Base-by-base conservation (phyloP, 2,329 filamentous ascomycete species). In the Hirsutella thompsonii region DNA sequence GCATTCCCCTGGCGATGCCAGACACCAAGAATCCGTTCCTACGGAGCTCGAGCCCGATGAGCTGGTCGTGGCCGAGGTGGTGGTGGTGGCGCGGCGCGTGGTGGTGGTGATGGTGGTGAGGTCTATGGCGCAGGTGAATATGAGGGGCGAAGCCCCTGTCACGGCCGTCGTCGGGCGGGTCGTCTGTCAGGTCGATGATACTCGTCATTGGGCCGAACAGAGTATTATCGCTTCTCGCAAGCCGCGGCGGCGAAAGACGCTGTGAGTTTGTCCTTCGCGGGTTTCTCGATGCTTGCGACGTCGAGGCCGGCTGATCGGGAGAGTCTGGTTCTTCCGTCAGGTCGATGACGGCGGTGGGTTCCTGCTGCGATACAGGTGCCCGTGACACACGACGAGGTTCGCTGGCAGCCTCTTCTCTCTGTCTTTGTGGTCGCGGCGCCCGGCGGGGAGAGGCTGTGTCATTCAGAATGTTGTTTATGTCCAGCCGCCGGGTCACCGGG, bases 121-220 rank as follows among this genome's bases (percentile, higher is more conserved):
- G 33, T 5, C 16, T 11, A 8, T 19, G 14, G 9, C 32, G 32
- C 32, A 34, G 32, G 16, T 16, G 32, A 18, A 3, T 5, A 16
- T n/a, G 32, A 34, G 14, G 32, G 14, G n/a, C 3, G 6, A 6
- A 6, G 6, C 23, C 23, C 23, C 4, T 2, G 26, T 30, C 26
- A 18, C 46, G 47, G n/a, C 62, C 60, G 28, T 56, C 55, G 19
- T 60, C 54, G 14, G 61, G 58, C 6, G 60, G 61, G 43, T 74
- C 70, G 20, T 57, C 57, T 3, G 72, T 76, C 9, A 76, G 61
- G 49, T 76, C 73, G 40, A 76, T 74, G 21, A 74, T 55, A 39
- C 52, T 58, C 2, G 55, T 36, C 5, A 48, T 41, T 3, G 53
- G 54, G 4, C 52, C 57, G 11, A 67, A 52, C 29, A 65, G 55